A percentile compares a stretch with the other conserved stretches of the same genome.
These are phyloP conservation scores for Monosporascus ibericus DNA, from an alignment of 2,329 filamentous ascomycete species.

Conservation along the genomic window DNA sequence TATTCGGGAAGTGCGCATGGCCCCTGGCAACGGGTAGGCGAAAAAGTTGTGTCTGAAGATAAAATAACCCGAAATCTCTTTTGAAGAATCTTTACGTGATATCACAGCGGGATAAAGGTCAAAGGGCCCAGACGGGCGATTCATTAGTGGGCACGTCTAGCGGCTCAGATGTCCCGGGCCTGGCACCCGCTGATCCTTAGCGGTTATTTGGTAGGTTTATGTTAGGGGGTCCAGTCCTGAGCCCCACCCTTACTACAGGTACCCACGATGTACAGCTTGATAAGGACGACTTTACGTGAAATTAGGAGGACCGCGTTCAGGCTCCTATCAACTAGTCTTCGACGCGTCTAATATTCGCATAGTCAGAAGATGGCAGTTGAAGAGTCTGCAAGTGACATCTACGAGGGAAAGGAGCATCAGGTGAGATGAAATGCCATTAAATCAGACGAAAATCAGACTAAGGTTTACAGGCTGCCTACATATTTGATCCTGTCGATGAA, in stretches of 20 bases:
- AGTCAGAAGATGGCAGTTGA: slow-evolving; percentile 16
- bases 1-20: slow-evolving; percentile 1
- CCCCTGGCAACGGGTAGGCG: not conserved
- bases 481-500: slow-evolving; percentile 49
- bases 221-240: not conserved
- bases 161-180: no score
- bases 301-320: not conserved
- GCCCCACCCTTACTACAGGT: not conserved
- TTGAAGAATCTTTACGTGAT: slow-evolving; percentile 1
- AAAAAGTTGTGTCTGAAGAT: slow-evolving; percentile 5
- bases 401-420: slow-evolving; percentile 26
- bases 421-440: slow-evolving; percentile 7
- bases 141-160: no score
- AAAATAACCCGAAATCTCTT: not conserved
- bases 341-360: not conserved
- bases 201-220: not conserved
- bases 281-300: not conserved
- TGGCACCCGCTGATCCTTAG: no score
- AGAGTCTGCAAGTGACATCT: slow-evolving; percentile 13
- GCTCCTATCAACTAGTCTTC: not conserved
- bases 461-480: slow-evolving; percentile 48
- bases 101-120: slow-evolving; percentile 1
- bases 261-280: not conserved
- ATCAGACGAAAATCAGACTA: not conserved
- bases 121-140: not conserved